Conservation (phyloP, 768 basidiomycete species). For the Jaapia argillacea region DNA sequence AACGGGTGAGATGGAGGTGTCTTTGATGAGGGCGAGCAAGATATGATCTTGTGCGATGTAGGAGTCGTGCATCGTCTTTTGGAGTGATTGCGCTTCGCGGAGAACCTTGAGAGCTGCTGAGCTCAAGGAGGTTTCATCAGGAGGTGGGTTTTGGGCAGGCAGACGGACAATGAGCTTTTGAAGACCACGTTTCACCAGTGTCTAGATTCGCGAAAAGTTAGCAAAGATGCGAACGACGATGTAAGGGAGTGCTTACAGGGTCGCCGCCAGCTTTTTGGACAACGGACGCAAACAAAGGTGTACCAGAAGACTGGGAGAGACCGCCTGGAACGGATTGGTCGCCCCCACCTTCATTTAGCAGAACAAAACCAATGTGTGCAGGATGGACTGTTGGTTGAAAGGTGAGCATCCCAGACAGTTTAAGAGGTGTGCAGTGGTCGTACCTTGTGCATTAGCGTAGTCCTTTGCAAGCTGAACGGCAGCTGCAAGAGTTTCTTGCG, state of each 20-base stretch:
- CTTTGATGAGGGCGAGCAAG: constrained; percentile 75
- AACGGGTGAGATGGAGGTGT: constrained; percentile 51
- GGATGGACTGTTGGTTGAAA: constrained; percentile 52
- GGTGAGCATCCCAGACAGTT: constrained; percentile 1
- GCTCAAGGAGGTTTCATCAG: constrained; percentile 66
- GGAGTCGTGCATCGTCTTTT: constrained; percentile 81
- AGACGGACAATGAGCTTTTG: constrained; percentile 74
- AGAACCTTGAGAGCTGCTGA: constrained; percentile 50
- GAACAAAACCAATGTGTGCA: constrained; percentile 69
- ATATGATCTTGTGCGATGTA: constrained; percentile 93
- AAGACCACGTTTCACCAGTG: constrained; percentile 54
- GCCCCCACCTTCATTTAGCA: constrained; percentile 59
- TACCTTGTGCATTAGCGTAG: constrained; percentile 74
- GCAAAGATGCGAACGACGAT: neutral
- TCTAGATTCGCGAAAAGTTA: constrained; percentile 22
- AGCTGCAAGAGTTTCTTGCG: constrained; percentile 55
- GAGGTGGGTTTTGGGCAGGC: constrained; percentile 77
- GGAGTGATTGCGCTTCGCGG: constrained; percentile 64
- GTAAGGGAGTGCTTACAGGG: constrained; percentile 37
- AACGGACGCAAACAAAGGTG: constrained; percentile 67
- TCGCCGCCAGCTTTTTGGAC: constrained; percentile 82
- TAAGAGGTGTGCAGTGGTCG: constrained; percentile 7
- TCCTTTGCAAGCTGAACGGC: constrained; percentile 80
- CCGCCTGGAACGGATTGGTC: constrained; percentile 26
- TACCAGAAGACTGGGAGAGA: constrained; percentile 16